Evolutionary conservation across 1,139 yeast species (phyloP).

Genomic region (Taphrina communis): DNA sequence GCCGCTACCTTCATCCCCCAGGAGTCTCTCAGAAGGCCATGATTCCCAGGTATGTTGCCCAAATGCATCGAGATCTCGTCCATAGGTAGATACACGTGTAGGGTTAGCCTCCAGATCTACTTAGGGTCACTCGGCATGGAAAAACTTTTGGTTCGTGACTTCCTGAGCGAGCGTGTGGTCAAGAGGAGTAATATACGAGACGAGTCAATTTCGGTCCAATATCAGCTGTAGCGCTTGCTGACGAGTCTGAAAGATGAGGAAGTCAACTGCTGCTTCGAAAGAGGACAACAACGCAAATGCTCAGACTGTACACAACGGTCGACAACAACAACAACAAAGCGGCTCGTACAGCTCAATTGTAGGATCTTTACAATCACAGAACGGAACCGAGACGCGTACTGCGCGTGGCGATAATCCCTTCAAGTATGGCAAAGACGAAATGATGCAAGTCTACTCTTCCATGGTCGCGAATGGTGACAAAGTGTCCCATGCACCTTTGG

Average conservation of each 20-base stretch:
- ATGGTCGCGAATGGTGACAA: constrained; percentile 24
- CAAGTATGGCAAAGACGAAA: constrained; percentile 37
- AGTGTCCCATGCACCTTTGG: constrained; percentile 28
- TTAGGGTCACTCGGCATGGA: constrained; percentile 23
- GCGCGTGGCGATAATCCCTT: constrained; percentile 38
- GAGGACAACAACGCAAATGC: constrained; percentile 12
- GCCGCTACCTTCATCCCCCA: too few relatives aligned
- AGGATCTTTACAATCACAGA: constrained; percentile 21
- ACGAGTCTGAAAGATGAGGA: constrained; percentile 28
- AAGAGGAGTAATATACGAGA: constrained; percentile 5
- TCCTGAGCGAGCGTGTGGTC: constrained; percentile 9
- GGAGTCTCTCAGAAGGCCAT: too few relatives aligned
- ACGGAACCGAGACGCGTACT: constrained; percentile 18
- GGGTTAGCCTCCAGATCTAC: constrained; percentile 14
- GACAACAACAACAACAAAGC: constrained; percentile 30
- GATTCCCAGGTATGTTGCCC: too few relatives aligned
- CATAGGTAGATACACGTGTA: background rate
- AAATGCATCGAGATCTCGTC: too few relatives aligned
- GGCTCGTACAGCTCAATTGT: constrained; percentile 40
- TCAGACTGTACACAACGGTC: constrained; percentile 1
- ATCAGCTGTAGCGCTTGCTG: constrained; percentile 17
- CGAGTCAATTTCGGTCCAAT: background rate
- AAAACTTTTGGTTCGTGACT: constrained; percentile 22
- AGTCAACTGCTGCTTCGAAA: constrained; percentile 29
- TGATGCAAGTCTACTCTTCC: constrained; percentile 36